A percentile compares a stretch with the other conserved stretches of the same genome.
phyloP scores from a whole-genome alignment of 192 early-diverging fungal genomes.

The Linnemannia hyalina region DNA sequence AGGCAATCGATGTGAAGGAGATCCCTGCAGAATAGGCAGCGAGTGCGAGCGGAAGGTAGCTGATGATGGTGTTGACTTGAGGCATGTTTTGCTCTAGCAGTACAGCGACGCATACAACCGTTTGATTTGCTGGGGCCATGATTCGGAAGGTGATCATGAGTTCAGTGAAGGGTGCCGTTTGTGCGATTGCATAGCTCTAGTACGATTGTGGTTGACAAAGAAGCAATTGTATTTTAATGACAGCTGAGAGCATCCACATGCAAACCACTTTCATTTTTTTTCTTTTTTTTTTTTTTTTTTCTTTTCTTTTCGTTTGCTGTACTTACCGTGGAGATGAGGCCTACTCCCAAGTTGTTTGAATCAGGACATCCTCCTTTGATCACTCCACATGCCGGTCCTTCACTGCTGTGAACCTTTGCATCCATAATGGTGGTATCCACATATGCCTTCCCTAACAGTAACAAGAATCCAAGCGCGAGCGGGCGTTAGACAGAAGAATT shows the following conservation, averaged over 20 bases:
- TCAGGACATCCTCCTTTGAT: slow-evolving; percentile 27
- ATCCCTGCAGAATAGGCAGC: slow-evolving; percentile 36
- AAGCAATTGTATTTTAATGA: not conserved
- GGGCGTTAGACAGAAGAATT: not conserved
- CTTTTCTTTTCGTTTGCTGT: not conserved
- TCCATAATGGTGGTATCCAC: slow-evolving; percentile 14
- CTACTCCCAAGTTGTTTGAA: slow-evolving; percentile 13
- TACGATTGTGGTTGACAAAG: not conserved
- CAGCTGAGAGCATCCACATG: not conserved
- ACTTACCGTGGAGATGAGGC: slow-evolving; percentile 29
- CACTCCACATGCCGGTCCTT: slow-evolving; percentile 28
- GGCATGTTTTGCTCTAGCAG: slow-evolving; percentile 36
- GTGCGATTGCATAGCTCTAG: slow-evolving; percentile 33
- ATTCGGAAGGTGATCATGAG: slow-evolving; percentile 38
- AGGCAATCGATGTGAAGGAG: slow-evolving; percentile 27
- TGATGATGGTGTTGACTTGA: slow-evolving; percentile 28
- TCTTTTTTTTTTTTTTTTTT: no score
- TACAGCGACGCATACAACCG: slow-evolving; percentile 36
- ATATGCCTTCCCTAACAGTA: slow-evolving; percentile 24
- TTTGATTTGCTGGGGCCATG: slow-evolving; percentile 9
- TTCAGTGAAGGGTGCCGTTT: slow-evolving; percentile 40
- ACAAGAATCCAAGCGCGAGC: no score
- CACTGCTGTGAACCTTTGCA: slow-evolving; percentile 20
- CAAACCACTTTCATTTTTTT: not conserved
- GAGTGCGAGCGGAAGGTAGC: slow-evolving; percentile 41